A percentile compares a stretch with the other conserved stretches of the same genome.
Conservation (phyloP, 2,329 filamentous ascomycete genomes). For the Colletotrichum sp. region DNA sequence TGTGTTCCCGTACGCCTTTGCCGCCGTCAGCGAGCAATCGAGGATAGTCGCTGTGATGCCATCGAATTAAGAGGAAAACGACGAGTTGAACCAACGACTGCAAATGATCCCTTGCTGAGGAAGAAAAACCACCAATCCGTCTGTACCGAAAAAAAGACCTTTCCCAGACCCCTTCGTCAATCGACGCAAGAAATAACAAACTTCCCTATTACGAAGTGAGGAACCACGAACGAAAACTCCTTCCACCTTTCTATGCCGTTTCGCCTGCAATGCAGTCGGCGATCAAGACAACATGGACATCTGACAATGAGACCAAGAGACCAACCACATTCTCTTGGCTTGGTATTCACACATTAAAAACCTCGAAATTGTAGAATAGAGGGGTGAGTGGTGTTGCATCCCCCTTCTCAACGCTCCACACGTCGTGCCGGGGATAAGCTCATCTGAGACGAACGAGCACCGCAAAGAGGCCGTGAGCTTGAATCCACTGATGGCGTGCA, state of each 20-base stretch:
- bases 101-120: neutral
- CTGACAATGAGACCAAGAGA: conserved; percentile 9
- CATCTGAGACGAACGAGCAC: conserved; percentile 10
- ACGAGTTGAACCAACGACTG: conserved; percentile 4
- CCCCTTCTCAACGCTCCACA: conserved; percentile 6
- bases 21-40: conserved; percentile 2
- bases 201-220: conserved; percentile 8
- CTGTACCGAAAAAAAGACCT: neutral
- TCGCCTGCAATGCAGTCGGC: conserved; percentile 21
- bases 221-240: conserved; percentile 4
- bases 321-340: conserved; percentile 5
- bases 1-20: conserved; percentile 17
- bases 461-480: conserved; percentile 10
- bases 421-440: conserved; percentile 17
- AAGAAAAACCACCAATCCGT: conserved; percentile 11
- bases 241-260: conserved; percentile 14
- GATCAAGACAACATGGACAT: conserved; percentile 15
- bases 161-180: conserved; percentile 3
- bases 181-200: conserved; percentile 13
- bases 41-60: conserved; percentile 8
- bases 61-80: conserved; percentile 13
- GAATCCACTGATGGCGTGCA: conserved; percentile 3
- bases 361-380: neutral
- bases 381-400: neutral
- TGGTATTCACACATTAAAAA: conserved; percentile 19